Evolutionary conservation across 2,329 filamentous ascomycete genomes (phyloP), one percentile per base, ranked within the genome.

Genomic region (Claviceps spartinae): DNA sequence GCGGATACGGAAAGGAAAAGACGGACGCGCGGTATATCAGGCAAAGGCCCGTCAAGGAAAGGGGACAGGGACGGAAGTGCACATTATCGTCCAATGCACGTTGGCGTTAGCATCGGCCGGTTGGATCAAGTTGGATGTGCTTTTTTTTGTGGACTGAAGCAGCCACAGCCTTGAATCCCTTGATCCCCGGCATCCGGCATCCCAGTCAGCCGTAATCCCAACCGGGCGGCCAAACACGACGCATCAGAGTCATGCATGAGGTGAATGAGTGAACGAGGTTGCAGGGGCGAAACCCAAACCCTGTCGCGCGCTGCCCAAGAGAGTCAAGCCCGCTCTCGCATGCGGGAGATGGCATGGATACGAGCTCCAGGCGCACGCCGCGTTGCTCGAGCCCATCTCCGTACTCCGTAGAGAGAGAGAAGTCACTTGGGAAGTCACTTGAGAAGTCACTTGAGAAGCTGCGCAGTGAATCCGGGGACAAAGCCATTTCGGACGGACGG

Each of bases 11-110:
- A 2, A 9, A 9, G 16, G 14, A 52, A 37, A 24, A 45, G 16
- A 8, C 4, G 4, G 34, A 43, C 57, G 55, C 56, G 54, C 51
- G 53, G 47, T 43, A 56, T 42, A 55, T 56, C 43, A 53, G 50
- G 48, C 47, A 47, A 49, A 54, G 54, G 53, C 55, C 46, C 44
- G 11, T 43, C 20, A 24, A 34, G 41, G 48, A 56, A 51, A 44
- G 50, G 53, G 54, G 14, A 18, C 9, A 52, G 36, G 49, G 44
- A 46, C 9, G 30, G n/a, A 30, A 36, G 24, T 26, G 11, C 16
- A 36, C 26, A 36, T 36, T 36, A 4, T 34, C 26, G 14, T 46
- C 44, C 24, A 46, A 34, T 11, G 44, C 44, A 36, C 3, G 4
- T 36, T 30, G 44, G 26, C 44, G 44, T 34, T 13, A 11, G 44